These are phyloP conservation scores for Monosporozyma servazzii DNA, from an alignment of 805 yeast species.

Conservation along the genomic window DNA sequence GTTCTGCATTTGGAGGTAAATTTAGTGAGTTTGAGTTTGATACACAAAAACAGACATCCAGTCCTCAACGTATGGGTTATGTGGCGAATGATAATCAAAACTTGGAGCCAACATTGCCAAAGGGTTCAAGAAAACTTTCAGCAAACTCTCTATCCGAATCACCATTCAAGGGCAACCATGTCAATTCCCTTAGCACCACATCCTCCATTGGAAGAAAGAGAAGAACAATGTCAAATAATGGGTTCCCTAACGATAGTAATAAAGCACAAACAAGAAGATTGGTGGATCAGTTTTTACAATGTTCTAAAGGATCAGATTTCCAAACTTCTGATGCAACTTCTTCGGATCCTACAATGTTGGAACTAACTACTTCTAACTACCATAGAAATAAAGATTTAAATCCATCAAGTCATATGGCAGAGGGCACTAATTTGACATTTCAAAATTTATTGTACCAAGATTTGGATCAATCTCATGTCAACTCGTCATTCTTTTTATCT, in stretches of 20 bases:
- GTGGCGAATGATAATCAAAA: not conserved
- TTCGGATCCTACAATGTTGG: not conserved
- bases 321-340: not conserved
- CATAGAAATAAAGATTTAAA: not conserved
- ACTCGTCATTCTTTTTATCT: not conserved
- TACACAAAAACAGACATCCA: not conserved
- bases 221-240: slow-evolving; percentile 1
- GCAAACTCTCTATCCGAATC: not conserved
- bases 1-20: slow-evolving; percentile 7
- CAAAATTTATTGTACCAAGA: slow-evolving; percentile 4
- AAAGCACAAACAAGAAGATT: slow-evolving; percentile 4
- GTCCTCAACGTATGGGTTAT: not conserved
- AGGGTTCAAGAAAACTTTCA: not conserved
- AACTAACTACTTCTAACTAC: not conserved
- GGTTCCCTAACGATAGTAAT: slow-evolving; percentile 1
- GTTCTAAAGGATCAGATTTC: not conserved
- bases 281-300: slow-evolving; percentile 7
- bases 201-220: not conserved
- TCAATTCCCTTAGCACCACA: not conserved
- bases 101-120: not conserved
- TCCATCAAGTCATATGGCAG: not conserved
- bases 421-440: not conserved
- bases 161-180: not conserved
- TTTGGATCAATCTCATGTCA: slow-evolving; percentile 1
- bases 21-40: slow-evolving; percentile 10